A percentile compares a stretch with the other conserved stretches of the same genome.
phyloP scores from a whole-genome alignment of 1,284 basidiomycete genomes.

The Cutaneotrichosporon mucoides region DNA sequence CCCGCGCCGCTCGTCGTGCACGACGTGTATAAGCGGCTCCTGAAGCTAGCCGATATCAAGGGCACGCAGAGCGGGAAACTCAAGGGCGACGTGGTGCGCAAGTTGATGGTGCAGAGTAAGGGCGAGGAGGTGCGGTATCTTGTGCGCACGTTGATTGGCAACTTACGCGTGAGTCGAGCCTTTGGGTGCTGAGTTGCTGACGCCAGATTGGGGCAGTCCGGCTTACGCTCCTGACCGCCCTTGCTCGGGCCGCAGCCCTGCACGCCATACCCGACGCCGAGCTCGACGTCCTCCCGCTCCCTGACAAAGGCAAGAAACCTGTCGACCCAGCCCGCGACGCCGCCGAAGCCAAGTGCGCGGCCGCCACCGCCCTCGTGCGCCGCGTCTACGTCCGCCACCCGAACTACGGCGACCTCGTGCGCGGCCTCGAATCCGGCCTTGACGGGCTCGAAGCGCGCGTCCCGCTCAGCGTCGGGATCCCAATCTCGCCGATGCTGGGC shows the following conservation, averaged over 20 bases:
- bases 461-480: conserved; percentile 66
- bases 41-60: conserved; percentile 63
- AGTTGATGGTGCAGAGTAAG: conserved; percentile 72
- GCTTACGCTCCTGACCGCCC: conserved; percentile 69
- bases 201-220: conserved; percentile 75
- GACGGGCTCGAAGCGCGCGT: conserved; percentile 62
- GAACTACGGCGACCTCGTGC: conserved; percentile 73
- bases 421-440: conserved; percentile 64
- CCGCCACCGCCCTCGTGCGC: conserved; percentile 64
- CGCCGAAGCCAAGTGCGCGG: conserved; percentile 53
- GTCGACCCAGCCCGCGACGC: conserved; percentile 53
- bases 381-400: conserved; percentile 83
- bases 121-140: conserved; percentile 85
- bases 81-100: conserved; percentile 75
- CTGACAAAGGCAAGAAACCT: conserved; percentile 40
- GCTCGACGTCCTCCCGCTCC: conserved; percentile 48
- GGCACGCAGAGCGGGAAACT: conserved; percentile 69
- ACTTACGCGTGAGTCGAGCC: conserved; percentile 61
- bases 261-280: conserved; percentile 46
- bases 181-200: conserved; percentile 65
- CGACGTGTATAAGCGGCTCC: conserved; percentile 62
- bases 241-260: conserved; percentile 75
- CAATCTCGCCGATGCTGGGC: conserved; percentile 54
- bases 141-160: conserved; percentile 72
- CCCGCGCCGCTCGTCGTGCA: conserved; percentile 65